A percentile compares a stretch with the other conserved stretches of the same genome.
phyloP scores from a whole-genome alignment of 2,329 filamentous ascomycete genomes.

The Apiospora rasikravindrae region DNA sequence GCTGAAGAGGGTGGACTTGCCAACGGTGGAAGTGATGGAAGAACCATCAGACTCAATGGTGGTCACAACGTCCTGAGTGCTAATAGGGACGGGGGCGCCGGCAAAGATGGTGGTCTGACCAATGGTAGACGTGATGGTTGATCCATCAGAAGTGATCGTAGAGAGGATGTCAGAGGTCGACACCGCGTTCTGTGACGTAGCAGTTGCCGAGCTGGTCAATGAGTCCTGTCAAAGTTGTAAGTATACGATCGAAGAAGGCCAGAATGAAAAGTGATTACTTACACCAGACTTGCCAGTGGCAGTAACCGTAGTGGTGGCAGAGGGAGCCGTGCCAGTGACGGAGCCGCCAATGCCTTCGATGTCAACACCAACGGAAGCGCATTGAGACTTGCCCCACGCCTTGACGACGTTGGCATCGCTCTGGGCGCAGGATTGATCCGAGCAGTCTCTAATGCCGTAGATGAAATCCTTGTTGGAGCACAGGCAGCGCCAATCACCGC shows the following conservation, averaged over 20 bases:
- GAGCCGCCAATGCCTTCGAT: conserved; percentile 3
- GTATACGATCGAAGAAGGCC: no score
- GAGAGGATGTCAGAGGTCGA: conserved; percentile 1
- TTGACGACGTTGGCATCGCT: not conserved
- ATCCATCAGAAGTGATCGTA: conserved; percentile 1
- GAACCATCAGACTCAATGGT: conserved; percentile 3
- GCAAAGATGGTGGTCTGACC: conserved; percentile 9
- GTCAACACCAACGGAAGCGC: conserved; percentile 6
- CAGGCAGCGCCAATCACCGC: conserved; percentile 3
- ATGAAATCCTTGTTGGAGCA: conserved; percentile 8
- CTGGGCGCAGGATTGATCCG: conserved; percentile 5
- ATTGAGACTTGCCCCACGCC: not conserved
- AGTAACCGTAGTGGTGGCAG: not conserved
- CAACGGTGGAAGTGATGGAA: not conserved
- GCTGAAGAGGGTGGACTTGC: conserved; percentile 7
- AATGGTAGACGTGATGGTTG: not conserved
- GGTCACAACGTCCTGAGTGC: not conserved
- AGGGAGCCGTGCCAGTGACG: not conserved
- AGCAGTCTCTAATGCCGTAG: conserved; percentile 20
- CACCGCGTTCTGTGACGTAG: not conserved
- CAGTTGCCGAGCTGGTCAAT: not conserved
- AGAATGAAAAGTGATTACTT: not conserved
- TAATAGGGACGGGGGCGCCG: not conserved
- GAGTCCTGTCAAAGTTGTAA: not conserved
- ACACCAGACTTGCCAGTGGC: conserved; percentile 4